These are phyloP conservation scores for Drechslerella dactyloides DNA, from an alignment of 2,329 filamentous ascomycete genomes.

Conservation along the genomic window DNA sequence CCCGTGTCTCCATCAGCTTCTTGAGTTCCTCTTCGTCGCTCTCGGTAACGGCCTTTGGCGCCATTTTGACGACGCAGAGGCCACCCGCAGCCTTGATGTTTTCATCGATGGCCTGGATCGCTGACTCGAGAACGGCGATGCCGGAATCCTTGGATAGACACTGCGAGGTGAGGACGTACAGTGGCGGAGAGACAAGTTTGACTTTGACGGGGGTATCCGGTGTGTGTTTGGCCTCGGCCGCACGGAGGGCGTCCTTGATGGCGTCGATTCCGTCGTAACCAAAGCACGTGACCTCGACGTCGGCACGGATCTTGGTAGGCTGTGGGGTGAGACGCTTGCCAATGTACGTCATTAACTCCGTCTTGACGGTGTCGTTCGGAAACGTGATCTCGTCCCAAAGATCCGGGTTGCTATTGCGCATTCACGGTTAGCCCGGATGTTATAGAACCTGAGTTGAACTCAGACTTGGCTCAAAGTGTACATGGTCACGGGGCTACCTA, in stretches of 20 bases:
- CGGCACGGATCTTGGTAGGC: slow-evolving; percentile 97
- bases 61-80: slow-evolving; percentile 91
- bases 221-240: slow-evolving; percentile 91
- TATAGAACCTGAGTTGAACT: too few relatives aligned
- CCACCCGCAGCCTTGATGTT: slow-evolving; percentile 81
- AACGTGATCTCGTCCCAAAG: slow-evolving; percentile 95
- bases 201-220: slow-evolving; percentile 95
- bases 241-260: slow-evolving; percentile 88
- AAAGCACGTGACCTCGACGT: slow-evolving; percentile 94
- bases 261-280: slow-evolving; percentile 98
- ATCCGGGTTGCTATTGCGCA: slow-evolving; percentile 77
- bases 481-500: slow-evolving; percentile 60
- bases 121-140: slow-evolving; percentile 82
- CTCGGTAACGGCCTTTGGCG: slow-evolving; percentile 98
- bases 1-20: slow-evolving; percentile 97
- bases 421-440: background rate
- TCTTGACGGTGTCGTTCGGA: slow-evolving; percentile 80
- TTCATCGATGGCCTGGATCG: slow-evolving; percentile 82
- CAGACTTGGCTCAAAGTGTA: background rate
- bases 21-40: slow-evolving; percentile 96
- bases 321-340: slow-evolving; percentile 95
- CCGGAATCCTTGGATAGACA: slow-evolving; percentile 91
- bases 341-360: slow-evolving; percentile 94
- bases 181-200: slow-evolving; percentile 93
- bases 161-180: slow-evolving; percentile 94